Evolutionary conservation across 495 filamentous ascomycete species (phyloP), one percentile per base, ranked within the genome.

Genomic region (Rhypophila decipiens): DNA sequence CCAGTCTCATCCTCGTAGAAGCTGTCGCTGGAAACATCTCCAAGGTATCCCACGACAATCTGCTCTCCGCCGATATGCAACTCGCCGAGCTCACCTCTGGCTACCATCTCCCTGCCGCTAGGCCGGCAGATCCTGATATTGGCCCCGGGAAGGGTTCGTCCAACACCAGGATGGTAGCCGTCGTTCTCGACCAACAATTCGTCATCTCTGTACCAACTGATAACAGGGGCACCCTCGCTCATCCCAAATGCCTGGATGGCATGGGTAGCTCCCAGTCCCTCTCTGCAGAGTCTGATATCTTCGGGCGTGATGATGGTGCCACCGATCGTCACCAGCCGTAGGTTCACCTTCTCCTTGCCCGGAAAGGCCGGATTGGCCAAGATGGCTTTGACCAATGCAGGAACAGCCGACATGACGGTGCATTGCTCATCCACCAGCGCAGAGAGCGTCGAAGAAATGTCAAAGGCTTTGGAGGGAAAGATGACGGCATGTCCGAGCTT

Each of bases 231-330:
- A 8, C 62, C 66, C 50, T 73, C 69, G 4, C 60, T 72, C 70
- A 75, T 71, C 3, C 71, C 71, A 43, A 65, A 73, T 18, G 58
- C 57, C 46, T 61, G 59, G 17, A 60, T 55, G 23, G 58, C 63
- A 22, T 50, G 49, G n/a, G 42, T 50, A 18, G 59, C 58, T 35
- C 57, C 63, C 3, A 69, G 51, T 27, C 40, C 51, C 0, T 57
- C 56, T 5, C 48, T 46, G 43, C 64, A 68, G 1, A 52, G 57
- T 19, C 47, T 39, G 11, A 70, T 46, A 19, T 66, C 44, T 23
- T 61, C 63, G 10, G 56, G 51, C 13, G 54, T 56, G 18, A 65
- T 52, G 3, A 62, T 44, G 17, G 59, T 56, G 10, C 53, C 70
- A 31, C 57, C 63, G 12, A 71, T 33, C 12, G 54, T 46, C 7